A percentile compares a stretch with the other conserved stretches of the same genome.
Evolutionary conservation across 306 rosid species (phyloP).

Genomic region (Dalbergia cultrata): DNA sequence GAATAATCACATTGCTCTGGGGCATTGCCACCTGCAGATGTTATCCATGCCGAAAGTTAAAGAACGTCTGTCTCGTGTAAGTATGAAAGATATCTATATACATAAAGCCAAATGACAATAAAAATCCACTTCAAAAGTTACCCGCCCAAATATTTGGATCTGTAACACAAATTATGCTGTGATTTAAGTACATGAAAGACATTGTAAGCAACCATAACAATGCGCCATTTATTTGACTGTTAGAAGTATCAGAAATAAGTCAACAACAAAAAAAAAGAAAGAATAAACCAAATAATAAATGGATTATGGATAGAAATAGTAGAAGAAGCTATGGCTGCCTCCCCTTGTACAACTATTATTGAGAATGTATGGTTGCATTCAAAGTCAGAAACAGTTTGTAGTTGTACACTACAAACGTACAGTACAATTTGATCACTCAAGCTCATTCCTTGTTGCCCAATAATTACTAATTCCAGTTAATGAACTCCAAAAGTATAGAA

Average conservation of each 20-base stretch:
- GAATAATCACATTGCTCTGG: conserved; percentile 68
- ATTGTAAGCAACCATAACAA: conserved; percentile 9
- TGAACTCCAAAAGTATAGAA: conserved; percentile 38
- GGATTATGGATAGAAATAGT: not conserved
- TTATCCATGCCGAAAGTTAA: conserved; percentile 36
- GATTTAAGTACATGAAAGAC: conserved; percentile 3
- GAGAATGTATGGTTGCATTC: not conserved
- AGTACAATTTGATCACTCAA: not conserved
- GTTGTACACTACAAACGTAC: not conserved
- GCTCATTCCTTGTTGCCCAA: not conserved
- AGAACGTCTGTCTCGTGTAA: not conserved
- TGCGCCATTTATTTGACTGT: conserved; percentile 3
- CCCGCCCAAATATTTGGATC: conserved; percentile 16
- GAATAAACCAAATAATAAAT: no score
- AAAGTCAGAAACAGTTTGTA: not conserved
- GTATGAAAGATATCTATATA: not conserved
- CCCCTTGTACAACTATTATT: not conserved
- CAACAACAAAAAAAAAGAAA: not conserved
- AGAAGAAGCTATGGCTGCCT: not conserved
- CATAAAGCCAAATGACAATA: conserved; percentile 21
- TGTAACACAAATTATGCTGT: not conserved
- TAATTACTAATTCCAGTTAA: conserved; percentile 20
- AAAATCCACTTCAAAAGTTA: not conserved
- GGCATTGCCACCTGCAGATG: conserved; percentile 82
- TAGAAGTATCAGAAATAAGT: not conserved